Evolutionary conservation across 768 basidiomycete species (phyloP).

Genomic region (Mycena olivaceomarginata): DNA sequence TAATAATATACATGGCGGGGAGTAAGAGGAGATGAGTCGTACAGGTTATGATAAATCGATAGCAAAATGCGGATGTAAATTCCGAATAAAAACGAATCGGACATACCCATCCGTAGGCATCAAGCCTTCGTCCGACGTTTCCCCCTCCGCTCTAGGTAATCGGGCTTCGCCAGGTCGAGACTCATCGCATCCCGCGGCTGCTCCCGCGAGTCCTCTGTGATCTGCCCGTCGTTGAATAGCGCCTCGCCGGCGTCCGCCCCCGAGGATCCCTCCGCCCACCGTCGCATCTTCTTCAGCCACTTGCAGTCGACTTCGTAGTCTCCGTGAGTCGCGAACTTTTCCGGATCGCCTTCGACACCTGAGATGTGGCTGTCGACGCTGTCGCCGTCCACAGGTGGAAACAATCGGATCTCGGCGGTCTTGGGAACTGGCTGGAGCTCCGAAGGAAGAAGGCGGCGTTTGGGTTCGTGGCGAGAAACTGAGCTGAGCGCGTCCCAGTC

Average conservation of each 20-base stretch:
- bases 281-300: neutral
- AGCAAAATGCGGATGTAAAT: too few species aligned
- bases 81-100: too few species aligned
- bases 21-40: too few species aligned
- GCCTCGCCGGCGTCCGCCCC: neutral
- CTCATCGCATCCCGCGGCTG: too few species aligned
- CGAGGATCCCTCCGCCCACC: conserved; percentile 6
- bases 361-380: conserved; percentile 26
- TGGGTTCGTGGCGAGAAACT: conserved; percentile 15
- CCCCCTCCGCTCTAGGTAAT: too few species aligned
- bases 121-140: too few species aligned
- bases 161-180: too few species aligned
- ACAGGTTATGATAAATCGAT: too few species aligned
- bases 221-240: neutral
- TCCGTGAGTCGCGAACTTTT: neutral
- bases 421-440: conserved; percentile 2
- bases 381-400: neutral
- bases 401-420: neutral
- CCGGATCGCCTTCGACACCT: conserved; percentile 14
- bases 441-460: conserved; percentile 23
- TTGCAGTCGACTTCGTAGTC: conserved; percentile 7
- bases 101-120: too few species aligned
- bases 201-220: too few species aligned
- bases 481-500: conserved; percentile 17
- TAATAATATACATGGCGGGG: too few species aligned